Base-by-base conservation (phyloP, 352 stramenopile species). In the Globisporangium cystogenes region DNA sequence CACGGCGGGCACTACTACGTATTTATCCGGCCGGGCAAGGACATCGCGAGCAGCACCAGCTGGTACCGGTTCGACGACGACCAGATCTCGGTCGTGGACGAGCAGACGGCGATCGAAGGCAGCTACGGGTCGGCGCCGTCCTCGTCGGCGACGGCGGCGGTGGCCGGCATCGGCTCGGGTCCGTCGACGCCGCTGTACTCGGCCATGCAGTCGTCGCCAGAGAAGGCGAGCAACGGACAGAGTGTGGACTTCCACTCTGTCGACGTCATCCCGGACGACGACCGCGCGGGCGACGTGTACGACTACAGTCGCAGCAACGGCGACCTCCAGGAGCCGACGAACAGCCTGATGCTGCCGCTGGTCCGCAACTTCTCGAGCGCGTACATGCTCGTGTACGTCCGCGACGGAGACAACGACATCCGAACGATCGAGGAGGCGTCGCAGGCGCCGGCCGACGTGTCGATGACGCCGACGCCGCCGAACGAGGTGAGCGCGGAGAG, bases 331-430 rank as follows among this genome's bases (percentile, higher is more conserved):
- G 39, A 49, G 4, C 48, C 57, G 21, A 46, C 48, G 12, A 37
- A 63, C 40, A 81, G 62, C 26, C 55, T 83, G 24, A 72, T 86
- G 59, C 41, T 87, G 29, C 78, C 84, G 35, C 57, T 90, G 15
- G 65, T 57, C 12, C 65, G 70, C 7, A 94, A 67, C 39, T 93
- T 89, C 52, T 84, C 82, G 4, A 95, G 85, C 36, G 85, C 85
- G 4, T 95, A 95, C 54, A 95, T 95, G 85, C 82, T 95, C 4
- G 85, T 94, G 29, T 94, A 94, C 51, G 72, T 94, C 15, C 83
- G 83, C 3, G 81, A 90, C 46, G 81, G 80, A 14, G 64, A 78
- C 29, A 93, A 88, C 40, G 82, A 87, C 39, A 83, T 87, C 45
- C 65, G 50, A 48, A 72, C 62, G 3, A 88, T 90, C n/a, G 26